Evolutionary conservation across 2,329 filamentous ascomycete genomes (phyloP).

Genomic region (Penicillium sp.): DNA sequence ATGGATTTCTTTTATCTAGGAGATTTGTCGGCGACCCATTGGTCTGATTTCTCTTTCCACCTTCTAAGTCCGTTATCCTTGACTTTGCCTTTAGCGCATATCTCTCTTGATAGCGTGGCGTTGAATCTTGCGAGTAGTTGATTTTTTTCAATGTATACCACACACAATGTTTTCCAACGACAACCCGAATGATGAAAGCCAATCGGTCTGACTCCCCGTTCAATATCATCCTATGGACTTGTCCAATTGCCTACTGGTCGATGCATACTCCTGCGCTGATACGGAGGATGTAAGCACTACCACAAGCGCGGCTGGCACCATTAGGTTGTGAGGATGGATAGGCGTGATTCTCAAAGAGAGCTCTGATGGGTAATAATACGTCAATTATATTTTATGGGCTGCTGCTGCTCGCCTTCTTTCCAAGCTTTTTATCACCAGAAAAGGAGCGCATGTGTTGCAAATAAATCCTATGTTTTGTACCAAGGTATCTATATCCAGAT

Average conservation of each 20-base stretch:
- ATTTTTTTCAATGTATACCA: neutral
- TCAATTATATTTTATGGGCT: too few species aligned
- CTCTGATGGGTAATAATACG: slow-evolving; percentile 37
- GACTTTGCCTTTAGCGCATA: neutral
- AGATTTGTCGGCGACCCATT: neutral
- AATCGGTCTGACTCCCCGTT: slow-evolving; percentile 28
- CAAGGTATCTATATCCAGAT: slow-evolving; percentile 31
- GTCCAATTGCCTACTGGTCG: neutral
- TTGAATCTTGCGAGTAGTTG: neutral
- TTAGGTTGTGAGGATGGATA: slow-evolving; percentile 9
- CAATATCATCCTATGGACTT: neutral
- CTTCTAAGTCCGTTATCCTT: neutral
- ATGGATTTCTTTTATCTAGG: too few species aligned
- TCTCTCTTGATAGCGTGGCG: neutral
- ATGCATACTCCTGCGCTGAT: slow-evolving; percentile 35
- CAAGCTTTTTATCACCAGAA: neutral
- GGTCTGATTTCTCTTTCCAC: neutral
- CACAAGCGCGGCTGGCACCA: neutral
- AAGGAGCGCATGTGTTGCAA: neutral
- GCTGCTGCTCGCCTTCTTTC: too few species aligned
- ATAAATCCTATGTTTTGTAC: slow-evolving; percentile 17
- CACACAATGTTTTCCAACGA: too few species aligned
- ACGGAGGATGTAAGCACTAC: slow-evolving; percentile 34
- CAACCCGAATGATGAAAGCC: slow-evolving; percentile 38
- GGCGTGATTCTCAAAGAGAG: slow-evolving; percentile 45